phyloP scores from a whole-genome alignment of 192 early-diverging fungal genomes.

The Entophlyctis helioformis region DNA sequence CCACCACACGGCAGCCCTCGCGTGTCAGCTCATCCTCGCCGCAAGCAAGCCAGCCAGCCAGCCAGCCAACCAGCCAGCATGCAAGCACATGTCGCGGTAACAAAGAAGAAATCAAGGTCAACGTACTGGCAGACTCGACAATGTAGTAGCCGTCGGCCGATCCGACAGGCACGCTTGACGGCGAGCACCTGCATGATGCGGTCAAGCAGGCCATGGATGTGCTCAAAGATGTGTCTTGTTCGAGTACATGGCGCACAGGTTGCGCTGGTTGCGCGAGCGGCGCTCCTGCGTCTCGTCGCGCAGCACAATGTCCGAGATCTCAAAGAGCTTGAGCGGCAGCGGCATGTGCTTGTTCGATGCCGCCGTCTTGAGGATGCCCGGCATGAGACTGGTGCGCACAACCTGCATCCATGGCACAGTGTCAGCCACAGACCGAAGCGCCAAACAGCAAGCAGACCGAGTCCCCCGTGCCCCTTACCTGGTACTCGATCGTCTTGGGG shows the following conservation, averaged over 20 bases:
- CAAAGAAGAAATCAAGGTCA: neutral
- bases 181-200: conserved; percentile 75
- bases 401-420: too few relatives aligned
- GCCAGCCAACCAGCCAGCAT: too few relatives aligned
- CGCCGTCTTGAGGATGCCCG: conserved; percentile 89
- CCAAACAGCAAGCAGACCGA: too few relatives aligned
- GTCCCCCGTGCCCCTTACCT: conserved; percentile 12
- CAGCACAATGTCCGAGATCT: conserved; percentile 87
- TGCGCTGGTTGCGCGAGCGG: conserved; percentile 78
- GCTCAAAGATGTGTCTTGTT: too few relatives aligned
- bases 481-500: conserved; percentile 82
- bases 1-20: neutral
- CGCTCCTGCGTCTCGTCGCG: conserved; percentile 75
- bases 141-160: conserved; percentile 64
- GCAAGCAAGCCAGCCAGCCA: neutral
- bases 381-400: conserved; percentile 82
- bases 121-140: conserved; percentile 57
- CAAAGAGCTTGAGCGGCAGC: conserved; percentile 88
- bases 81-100: neutral
- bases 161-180: conserved; percentile 34
- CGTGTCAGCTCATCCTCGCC: neutral
- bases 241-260: conserved; percentile 73
- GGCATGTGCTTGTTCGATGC: conserved; percentile 73
- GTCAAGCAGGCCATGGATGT: conserved; percentile 84
- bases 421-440: too few relatives aligned